Evolutionary conservation across 768 basidiomycete genomes (phyloP).

Genomic region (Leccinellum albellum): DNA sequence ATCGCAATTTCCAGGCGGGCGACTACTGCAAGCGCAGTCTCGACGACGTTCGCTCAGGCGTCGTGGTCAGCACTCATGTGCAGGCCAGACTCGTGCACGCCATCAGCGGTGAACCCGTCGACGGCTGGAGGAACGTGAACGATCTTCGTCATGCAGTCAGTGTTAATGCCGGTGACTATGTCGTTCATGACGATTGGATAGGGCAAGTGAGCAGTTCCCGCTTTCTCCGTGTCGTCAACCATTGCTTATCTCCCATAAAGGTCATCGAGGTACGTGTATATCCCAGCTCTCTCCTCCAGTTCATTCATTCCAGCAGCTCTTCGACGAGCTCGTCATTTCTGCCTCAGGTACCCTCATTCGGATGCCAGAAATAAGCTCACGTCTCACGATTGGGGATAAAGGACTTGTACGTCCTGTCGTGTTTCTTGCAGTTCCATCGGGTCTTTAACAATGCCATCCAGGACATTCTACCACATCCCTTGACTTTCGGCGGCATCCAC

Average conservation of each 20-base stretch:
- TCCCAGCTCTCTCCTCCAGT: neutral
- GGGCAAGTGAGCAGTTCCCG: slow-evolving; percentile 63
- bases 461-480: slow-evolving; percentile 64
- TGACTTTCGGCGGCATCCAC: slow-evolving; percentile 44
- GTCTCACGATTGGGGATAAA: slow-evolving; percentile 70
- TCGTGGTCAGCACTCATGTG: slow-evolving; percentile 62
- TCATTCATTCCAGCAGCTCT: slow-evolving; percentile 50
- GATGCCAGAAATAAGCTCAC: slow-evolving; percentile 74
- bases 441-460: slow-evolving; percentile 25
- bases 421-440: neutral
- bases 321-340: slow-evolving; percentile 77
- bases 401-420: slow-evolving; percentile 51
- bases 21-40: slow-evolving; percentile 79
- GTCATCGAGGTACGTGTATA: slow-evolving; percentile 64
- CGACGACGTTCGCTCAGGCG: slow-evolving; percentile 71
- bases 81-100: slow-evolving; percentile 72
- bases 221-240: slow-evolving; percentile 4
- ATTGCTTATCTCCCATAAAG: slow-evolving; percentile 33
- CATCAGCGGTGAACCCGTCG: slow-evolving; percentile 55
- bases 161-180: slow-evolving; percentile 77
- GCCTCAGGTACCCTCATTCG: slow-evolving; percentile 64
- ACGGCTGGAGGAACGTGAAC: slow-evolving; percentile 58
- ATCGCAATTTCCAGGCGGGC: slow-evolving; percentile 73
- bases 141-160: slow-evolving; percentile 56
- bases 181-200: slow-evolving; percentile 81